Evolutionary conservation across 2,329 filamentous ascomycete species (phyloP).

Genomic region (Fusarium torulosum): DNA sequence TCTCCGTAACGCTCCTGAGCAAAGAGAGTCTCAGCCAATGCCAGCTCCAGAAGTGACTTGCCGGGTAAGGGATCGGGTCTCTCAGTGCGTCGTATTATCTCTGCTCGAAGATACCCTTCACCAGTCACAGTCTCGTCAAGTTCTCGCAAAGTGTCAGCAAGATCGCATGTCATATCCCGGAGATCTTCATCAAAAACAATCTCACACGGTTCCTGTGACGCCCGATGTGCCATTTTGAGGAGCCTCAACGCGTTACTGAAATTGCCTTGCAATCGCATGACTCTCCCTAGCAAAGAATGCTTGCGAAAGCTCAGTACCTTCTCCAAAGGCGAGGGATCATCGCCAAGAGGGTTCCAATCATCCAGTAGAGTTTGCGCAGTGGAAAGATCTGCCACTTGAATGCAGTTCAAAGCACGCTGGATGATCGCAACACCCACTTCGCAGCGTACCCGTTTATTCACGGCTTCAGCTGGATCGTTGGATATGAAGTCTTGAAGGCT

Average conservation of each 20-base stretch:
- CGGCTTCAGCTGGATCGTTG: constrained; percentile 4
- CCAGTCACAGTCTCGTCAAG: constrained; percentile 32
- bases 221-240: constrained; percentile 22
- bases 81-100: constrained; percentile 28
- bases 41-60: constrained; percentile 37
- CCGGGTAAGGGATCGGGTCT: constrained; percentile 26
- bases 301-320: constrained; percentile 37
- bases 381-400: constrained; percentile 37
- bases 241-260: constrained; percentile 28
- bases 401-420: constrained; percentile 36
- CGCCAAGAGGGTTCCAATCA: constrained; percentile 29
- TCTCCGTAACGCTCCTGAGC: constrained; percentile 36
- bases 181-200: constrained; percentile 41
- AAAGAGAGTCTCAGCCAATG: constrained; percentile 40
- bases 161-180: constrained; percentile 40
- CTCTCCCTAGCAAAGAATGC: constrained; percentile 36
- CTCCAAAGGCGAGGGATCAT: constrained; percentile 33
- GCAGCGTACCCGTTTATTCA: constrained; percentile 29
- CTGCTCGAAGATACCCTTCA: constrained; percentile 31
- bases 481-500: constrained; percentile 29
- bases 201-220: constrained; percentile 12
- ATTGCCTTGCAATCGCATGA: constrained; percentile 35
- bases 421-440: constrained; percentile 35
- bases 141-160: constrained; percentile 41
- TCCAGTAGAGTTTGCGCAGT: constrained; percentile 34